Evolutionary conservation across 495 filamentous ascomycete species (phyloP).

Genomic region (Penicillium roqueforti): DNA sequence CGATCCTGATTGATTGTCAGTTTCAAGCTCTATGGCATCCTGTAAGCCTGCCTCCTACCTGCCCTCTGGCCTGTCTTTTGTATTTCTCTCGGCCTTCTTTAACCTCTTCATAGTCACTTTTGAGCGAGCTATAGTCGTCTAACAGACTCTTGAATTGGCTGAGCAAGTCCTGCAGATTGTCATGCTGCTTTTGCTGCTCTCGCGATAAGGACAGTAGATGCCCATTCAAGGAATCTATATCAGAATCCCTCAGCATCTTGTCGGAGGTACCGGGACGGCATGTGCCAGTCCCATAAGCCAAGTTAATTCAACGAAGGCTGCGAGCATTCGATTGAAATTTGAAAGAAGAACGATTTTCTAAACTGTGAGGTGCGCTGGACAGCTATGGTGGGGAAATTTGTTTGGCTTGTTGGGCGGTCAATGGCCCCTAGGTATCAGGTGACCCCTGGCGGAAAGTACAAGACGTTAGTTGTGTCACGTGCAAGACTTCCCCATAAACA

Average conservation of each 20-base stretch:
- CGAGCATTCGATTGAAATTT: constrained; percentile 14
- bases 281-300: constrained; percentile 20
- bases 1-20: constrained; percentile 34
- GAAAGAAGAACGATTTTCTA: background rate
- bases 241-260: constrained; percentile 39
- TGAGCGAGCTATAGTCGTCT: constrained; percentile 48
- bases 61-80: constrained; percentile 49
- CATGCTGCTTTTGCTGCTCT: constrained; percentile 34
- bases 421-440: constrained; percentile 9
- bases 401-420: constrained; percentile 19
- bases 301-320: background rate
- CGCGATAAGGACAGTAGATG: constrained; percentile 25
- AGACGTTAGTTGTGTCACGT: background rate
- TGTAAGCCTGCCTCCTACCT: constrained; percentile 26
- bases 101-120: constrained; percentile 56
- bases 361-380: background rate
- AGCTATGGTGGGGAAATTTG: constrained; percentile 12
- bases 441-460: background rate
- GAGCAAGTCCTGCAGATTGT: constrained; percentile 35
- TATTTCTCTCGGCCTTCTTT: constrained; percentile 50
- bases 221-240: constrained; percentile 32
- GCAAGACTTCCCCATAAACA: background rate
- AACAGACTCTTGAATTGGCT: constrained; percentile 41
- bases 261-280: constrained; percentile 17
- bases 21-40: background rate